Evolutionary conservation across 305 asterid genomes (phyloP).

Genomic region (Fraxinus sp.): DNA sequence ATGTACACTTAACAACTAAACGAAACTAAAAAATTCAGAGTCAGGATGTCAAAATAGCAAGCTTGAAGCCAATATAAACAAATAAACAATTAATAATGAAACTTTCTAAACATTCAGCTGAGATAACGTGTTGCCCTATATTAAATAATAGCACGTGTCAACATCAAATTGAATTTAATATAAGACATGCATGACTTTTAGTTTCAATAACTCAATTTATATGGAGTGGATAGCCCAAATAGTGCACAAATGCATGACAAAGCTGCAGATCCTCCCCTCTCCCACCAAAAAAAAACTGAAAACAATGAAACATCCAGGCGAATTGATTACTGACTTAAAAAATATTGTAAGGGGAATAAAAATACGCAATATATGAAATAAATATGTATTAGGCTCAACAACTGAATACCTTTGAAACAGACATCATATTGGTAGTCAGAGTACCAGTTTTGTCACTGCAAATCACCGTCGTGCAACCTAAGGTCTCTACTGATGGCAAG

Average conservation of each 20-base stretch:
- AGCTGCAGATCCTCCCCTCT: constrained; percentile 8
- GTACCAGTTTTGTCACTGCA: constrained; percentile 99
- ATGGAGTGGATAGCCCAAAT: constrained; percentile 1
- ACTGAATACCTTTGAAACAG: constrained; percentile 81
- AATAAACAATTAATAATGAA: neutral
- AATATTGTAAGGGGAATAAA: neutral
- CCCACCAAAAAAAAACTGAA: neutral
- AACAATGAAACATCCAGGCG: neutral
- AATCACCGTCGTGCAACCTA: constrained; percentile 99
- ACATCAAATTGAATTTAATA: constrained; percentile 4
- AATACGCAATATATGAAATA: constrained; percentile 3
- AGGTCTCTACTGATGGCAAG: constrained; percentile 98
- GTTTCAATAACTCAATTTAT: constrained; percentile 1
- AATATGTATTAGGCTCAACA: constrained; percentile 16
- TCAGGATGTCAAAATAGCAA: neutral
- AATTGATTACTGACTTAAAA: constrained; percentile 5
- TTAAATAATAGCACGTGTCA: neutral
- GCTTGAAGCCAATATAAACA: neutral
- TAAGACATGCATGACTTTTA: neutral
- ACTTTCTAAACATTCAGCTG: neutral
- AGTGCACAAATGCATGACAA: constrained; percentile 13
- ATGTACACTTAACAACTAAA: neutral
- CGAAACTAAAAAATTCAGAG: neutral
- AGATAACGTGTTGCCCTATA: neutral
- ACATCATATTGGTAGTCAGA: constrained; percentile 99